These are phyloP conservation scores for Acephala macrosclerotiorum DNA, from an alignment of 2,329 filamentous ascomycete species.

Conservation along the genomic window DNA sequence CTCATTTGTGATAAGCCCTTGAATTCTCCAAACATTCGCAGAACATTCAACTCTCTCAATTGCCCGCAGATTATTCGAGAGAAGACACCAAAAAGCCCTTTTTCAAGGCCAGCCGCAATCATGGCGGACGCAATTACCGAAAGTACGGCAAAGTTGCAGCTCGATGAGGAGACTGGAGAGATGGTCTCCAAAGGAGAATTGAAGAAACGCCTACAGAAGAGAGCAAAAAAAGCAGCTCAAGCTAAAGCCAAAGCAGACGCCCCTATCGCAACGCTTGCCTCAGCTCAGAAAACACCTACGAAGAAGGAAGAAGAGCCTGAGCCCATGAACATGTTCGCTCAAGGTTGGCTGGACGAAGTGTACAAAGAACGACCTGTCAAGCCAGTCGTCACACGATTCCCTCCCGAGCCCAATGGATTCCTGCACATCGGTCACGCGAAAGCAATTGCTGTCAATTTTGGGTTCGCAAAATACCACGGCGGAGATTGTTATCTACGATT, in stretches of 20 bases:
- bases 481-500: constrained; percentile 79
- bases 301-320: constrained; percentile 44
- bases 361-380: constrained; percentile 71
- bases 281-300: constrained; percentile 31
- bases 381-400: constrained; percentile 75
- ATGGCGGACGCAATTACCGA: constrained; percentile 56
- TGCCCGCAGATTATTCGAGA: background rate
- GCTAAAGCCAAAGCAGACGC: constrained; percentile 59
- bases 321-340: constrained; percentile 71
- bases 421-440: constrained; percentile 95
- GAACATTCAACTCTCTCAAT: background rate
- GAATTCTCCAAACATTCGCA: background rate
- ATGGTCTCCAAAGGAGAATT: constrained; percentile 70
- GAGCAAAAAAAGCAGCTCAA: constrained; percentile 62
- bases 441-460: constrained; percentile 96
- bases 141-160: constrained; percentile 62
- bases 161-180: constrained; percentile 70
- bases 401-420: constrained; percentile 90
- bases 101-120: background rate
- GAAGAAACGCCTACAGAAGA: constrained; percentile 66
- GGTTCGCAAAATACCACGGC: constrained; percentile 85
- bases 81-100: background rate
- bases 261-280: constrained; percentile 22
- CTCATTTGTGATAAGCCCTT: constrained; percentile 15
- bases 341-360: constrained; percentile 77